Conservation (phyloP, 1,284 basidiomycete species). For the Ustilago curta region DNA sequence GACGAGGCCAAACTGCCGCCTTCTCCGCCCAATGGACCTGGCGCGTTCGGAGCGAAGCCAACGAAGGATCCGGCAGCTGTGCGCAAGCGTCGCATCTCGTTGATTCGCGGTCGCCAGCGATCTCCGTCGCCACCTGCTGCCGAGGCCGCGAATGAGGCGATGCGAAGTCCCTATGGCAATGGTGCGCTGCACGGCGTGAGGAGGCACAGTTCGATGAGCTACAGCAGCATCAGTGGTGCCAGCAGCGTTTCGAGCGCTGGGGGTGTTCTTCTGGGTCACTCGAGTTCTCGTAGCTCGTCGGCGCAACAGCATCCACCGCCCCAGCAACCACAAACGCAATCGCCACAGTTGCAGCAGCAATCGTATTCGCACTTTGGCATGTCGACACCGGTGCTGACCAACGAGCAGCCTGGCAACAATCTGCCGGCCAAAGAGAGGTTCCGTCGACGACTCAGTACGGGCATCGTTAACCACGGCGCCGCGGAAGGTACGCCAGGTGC, state of each 20-base stretch:
- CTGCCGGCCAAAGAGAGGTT: constrained; percentile 19
- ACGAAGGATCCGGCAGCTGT: constrained; percentile 24
- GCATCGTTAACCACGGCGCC: constrained; percentile 11
- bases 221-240: constrained; percentile 47
- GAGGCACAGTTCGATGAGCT: constrained; percentile 54
- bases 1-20: constrained; percentile 13
- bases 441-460: constrained; percentile 42
- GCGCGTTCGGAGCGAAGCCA: constrained; percentile 11
- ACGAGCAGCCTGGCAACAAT: constrained; percentile 9
- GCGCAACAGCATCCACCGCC: constrained; percentile 31
- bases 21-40: constrained; percentile 15
- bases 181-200: constrained; percentile 22
- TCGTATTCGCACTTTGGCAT: constrained; percentile 6
- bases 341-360: constrained; percentile 10
- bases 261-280: constrained; percentile 22
- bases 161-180: constrained; percentile 28
- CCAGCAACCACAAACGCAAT: not conserved
- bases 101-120: constrained; percentile 45
- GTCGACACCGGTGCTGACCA: constrained; percentile 26
- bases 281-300: constrained; percentile 38
- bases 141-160: constrained; percentile 15
- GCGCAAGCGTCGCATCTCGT: constrained; percentile 51
- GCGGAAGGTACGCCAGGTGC: constrained; percentile 7
- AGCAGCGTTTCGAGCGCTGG: constrained; percentile 51
- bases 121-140: constrained; percentile 34